Evolutionary conservation across 306 rosid genomes (phyloP).

Genomic region (Abrus precatorius): DNA sequence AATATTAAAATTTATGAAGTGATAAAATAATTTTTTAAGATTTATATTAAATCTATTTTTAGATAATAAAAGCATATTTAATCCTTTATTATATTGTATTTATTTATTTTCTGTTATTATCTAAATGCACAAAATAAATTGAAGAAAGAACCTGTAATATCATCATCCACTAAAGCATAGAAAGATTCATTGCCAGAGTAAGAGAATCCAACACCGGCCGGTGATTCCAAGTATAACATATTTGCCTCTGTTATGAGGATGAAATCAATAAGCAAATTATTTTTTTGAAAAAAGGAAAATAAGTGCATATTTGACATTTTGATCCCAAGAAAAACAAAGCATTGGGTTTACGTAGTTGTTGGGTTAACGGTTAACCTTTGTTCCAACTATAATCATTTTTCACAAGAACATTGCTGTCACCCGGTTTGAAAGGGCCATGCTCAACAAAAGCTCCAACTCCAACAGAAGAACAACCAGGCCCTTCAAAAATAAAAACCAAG

Average conservation of each 20-base stretch:
- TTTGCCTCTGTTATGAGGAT: constrained; percentile 60
- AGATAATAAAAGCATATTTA: too few relatives aligned
- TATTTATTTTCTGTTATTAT: neutral
- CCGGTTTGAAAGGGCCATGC: constrained; percentile 77
- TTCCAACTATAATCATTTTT: constrained; percentile 71
- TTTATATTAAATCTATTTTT: too few relatives aligned
- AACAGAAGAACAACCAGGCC: constrained; percentile 81
- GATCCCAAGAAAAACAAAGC: neutral
- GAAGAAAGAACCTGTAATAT: constrained; percentile 57
- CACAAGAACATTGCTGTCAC: constrained; percentile 52
- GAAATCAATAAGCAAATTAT: neutral
- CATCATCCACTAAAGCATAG: constrained; percentile 57
- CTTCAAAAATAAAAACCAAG: constrained; percentile 46
- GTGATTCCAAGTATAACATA: constrained; percentile 72
- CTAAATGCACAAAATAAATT: neutral
- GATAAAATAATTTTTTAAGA: too few relatives aligned
- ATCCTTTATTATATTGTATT: too few relatives aligned
- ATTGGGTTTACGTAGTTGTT: neutral
- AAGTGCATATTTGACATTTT: neutral
- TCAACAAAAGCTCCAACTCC: constrained; percentile 74
- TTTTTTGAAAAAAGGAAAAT: neutral
- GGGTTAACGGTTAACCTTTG: constrained; percentile 50
- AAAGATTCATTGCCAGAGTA: constrained; percentile 64
- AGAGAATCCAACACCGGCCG: constrained; percentile 86
- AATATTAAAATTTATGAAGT: too few relatives aligned